Base-by-base conservation (phyloP, 345 rosid species). In the Melastoma malabathricum region DNA sequence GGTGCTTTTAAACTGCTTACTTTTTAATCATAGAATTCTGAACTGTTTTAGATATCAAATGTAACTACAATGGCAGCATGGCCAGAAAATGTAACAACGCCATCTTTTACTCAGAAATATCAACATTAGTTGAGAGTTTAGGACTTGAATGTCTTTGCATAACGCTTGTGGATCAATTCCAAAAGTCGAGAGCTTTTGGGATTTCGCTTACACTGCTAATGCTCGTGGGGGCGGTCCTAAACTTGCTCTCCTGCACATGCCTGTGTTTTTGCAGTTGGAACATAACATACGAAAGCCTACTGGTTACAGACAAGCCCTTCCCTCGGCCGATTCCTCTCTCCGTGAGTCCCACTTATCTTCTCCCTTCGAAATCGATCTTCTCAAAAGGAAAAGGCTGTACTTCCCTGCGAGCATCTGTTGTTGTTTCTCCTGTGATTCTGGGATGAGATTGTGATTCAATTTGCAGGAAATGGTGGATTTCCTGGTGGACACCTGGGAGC, bases 261-360 rank as follows among this genome's bases (percentile, higher is more conserved):
- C 9, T 34, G 41, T 34, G 43, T 25, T 56, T 25, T 55, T 54
- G 55, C 45, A 74, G 79, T 55, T 59, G 50, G 51, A 59, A 62
- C 23, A 62, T 66, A 19, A 67, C 64, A 8, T 47, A 67, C 13
- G 60, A 74, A 27, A 64, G 64, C 59, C 48, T 74, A 43, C 71
- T 70, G 2, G 65, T 67, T 46, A 59, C 52, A 16, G 53, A 48
- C 60, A 70, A 59, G 62, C 64, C 73, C 9, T 71, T 62, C 48
- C 46, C 46, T 29, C 57, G 27, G 34, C 71, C 63, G 2, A 29
- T 74, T n/a, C 73, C 71, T 44, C 75, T 74, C 16, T 44, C 65
- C 0, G 65, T 62, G 50, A 62, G 60, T 62, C 15, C 6, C 18
- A 14, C 45, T 18, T 6, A 43, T 52, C 43, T n/a, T 18, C 13